phyloP scores from a whole-genome alignment of 805 yeast genomes.

The Kodamaea jinghongensis region DNA sequence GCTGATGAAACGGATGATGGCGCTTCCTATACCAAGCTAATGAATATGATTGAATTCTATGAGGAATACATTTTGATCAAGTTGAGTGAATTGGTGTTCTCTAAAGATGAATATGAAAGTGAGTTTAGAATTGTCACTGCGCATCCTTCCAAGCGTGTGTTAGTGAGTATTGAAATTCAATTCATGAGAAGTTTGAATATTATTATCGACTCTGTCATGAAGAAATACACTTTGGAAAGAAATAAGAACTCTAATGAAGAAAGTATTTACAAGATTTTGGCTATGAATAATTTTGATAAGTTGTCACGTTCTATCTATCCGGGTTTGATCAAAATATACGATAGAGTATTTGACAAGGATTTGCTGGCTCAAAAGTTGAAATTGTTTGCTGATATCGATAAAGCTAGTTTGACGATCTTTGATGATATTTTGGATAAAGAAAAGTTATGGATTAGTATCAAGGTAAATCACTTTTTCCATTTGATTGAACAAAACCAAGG shows the following conservation, averaged over 20 bases:
- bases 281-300: slow-evolving; percentile 43
- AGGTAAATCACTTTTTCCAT: slow-evolving; percentile 26
- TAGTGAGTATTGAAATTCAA: slow-evolving; percentile 44
- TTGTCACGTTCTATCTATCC: slow-evolving; percentile 33
- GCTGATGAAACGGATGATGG: slow-evolving; percentile 13
- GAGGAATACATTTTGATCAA: slow-evolving; percentile 33
- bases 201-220: slow-evolving; percentile 40
- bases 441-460: slow-evolving; percentile 30
- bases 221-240: slow-evolving; percentile 33
- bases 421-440: slow-evolving; percentile 40
- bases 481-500: slow-evolving; percentile 7
- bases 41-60: slow-evolving; percentile 36
- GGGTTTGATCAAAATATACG: slow-evolving; percentile 30
- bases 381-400: slow-evolving; percentile 41
- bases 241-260: slow-evolving; percentile 17
- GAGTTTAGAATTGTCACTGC: slow-evolving; percentile 32
- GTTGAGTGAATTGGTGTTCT: slow-evolving; percentile 25
- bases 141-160: slow-evolving; percentile 38
- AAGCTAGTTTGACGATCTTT: slow-evolving; percentile 36
- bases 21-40: slow-evolving; percentile 31
- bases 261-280: slow-evolving; percentile 36
- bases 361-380: slow-evolving; percentile 37
- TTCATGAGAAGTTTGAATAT: slow-evolving; percentile 44
- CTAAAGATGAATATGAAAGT: slow-evolving; percentile 14
- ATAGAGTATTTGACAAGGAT: slow-evolving; percentile 32